phyloP scores from a whole-genome alignment of 1,139 yeast species.

The Sugiyamaella japonica region DNA sequence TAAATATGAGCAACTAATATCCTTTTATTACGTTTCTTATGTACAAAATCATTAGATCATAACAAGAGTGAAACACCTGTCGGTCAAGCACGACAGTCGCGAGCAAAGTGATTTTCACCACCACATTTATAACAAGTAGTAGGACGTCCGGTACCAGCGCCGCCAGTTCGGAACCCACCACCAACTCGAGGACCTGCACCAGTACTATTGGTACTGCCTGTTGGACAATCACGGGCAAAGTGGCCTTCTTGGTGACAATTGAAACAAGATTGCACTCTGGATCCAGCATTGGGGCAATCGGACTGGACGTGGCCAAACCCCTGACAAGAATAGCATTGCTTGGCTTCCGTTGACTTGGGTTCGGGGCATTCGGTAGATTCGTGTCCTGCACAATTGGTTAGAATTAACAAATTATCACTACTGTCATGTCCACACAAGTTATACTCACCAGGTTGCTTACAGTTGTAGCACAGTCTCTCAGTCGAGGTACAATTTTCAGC shows the following conservation, averaged over 20 bases:
- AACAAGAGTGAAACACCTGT: too few species aligned
- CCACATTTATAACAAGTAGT: slow-evolving; percentile 89
- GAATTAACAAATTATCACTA: too few species aligned
- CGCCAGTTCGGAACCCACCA: slow-evolving; percentile 11
- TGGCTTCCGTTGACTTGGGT: slow-evolving; percentile 78
- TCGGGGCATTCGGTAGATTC: slow-evolving; percentile 83
- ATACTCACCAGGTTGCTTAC: slow-evolving; percentile 52
- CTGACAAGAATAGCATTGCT: slow-evolving; percentile 84
- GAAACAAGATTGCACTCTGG: slow-evolving; percentile 27
- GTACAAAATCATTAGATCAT: slow-evolving; percentile 12
- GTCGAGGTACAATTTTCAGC: slow-evolving; percentile 84
- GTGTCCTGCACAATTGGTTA: slow-evolving; percentile 51
- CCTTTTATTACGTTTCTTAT: slow-evolving; percentile 6
- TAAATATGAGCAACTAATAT: background rate
- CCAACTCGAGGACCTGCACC: slow-evolving; percentile 2
- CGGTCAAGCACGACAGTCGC: slow-evolving; percentile 73
- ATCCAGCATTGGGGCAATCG: slow-evolving; percentile 51
- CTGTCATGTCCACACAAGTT: too few species aligned
- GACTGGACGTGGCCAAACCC: slow-evolving; percentile 69
- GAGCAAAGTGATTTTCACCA: slow-evolving; percentile 90
- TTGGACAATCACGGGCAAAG: slow-evolving; percentile 66
- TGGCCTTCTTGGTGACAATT: slow-evolving; percentile 77
- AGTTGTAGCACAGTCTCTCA: slow-evolving; percentile 88
- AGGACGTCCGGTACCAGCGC: too few species aligned
- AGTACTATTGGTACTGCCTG: background rate